Evolutionary conservation across 1,139 yeast genomes (phyloP).

Genomic region (Lodderomyces jiufengensis): DNA sequence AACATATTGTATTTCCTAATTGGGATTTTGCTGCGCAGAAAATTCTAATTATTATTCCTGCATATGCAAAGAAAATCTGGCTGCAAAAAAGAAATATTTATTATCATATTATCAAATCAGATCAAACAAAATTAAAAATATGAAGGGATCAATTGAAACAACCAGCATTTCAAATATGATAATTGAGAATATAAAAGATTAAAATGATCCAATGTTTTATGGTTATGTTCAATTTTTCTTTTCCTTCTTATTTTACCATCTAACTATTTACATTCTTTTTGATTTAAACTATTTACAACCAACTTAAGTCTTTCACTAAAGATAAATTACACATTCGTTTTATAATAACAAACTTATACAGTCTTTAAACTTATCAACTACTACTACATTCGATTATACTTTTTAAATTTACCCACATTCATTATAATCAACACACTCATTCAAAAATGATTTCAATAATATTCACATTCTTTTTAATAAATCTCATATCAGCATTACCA

Average conservation of each 20-base stretch:
- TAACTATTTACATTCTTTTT: slow-evolving; percentile 2
- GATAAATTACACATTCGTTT: no score
- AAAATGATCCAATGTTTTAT: not conserved
- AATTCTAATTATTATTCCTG: not conserved
- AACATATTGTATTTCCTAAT: slow-evolving; percentile 3
- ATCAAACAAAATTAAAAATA: no score
- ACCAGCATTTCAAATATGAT: no score
- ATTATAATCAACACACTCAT: slow-evolving; percentile 3
- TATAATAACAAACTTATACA: no score
- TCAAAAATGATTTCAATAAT: slow-evolving; percentile 8
- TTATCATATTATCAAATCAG: not conserved
- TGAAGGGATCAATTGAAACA: no score
- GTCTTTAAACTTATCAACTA: not conserved
- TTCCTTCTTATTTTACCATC: not conserved
- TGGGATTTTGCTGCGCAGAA: slow-evolving; percentile 4
- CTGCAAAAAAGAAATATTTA: no score
- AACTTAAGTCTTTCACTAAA: no score
- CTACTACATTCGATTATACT: not conserved
- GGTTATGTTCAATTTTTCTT: no score
- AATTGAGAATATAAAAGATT: not conserved
- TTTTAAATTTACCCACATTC: slow-evolving; percentile 1
- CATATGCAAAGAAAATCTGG: no score
- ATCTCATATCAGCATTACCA: slow-evolving; percentile 31
- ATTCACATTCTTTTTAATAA: slow-evolving; percentile 20
- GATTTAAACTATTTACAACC: no score